These are phyloP conservation scores for Botrytis galanthina DNA, from an alignment of 2,329 filamentous ascomycete species.

Conservation along the genomic window DNA sequence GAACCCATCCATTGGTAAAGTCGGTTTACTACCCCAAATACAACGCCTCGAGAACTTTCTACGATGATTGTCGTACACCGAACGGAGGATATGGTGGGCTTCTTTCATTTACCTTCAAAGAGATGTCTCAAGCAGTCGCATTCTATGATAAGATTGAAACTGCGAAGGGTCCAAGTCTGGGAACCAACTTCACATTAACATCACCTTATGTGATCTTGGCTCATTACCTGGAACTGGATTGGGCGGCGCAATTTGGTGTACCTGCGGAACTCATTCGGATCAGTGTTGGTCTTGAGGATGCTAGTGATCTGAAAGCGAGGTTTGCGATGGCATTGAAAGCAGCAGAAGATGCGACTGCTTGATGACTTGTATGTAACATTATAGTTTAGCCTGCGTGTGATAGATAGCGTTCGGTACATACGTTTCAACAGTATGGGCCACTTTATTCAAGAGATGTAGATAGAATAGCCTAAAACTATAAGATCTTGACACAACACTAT, in stretches of 20 bases:
- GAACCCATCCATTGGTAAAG: conserved; percentile 62
- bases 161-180: conserved; percentile 89
- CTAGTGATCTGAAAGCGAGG: conserved; percentile 58
- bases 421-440: background rate
- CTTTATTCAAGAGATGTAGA: background rate
- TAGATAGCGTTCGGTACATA: background rate
- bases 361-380: conserved; percentile 13
- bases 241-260: conserved; percentile 80
- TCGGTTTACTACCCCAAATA: conserved; percentile 84
- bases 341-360: conserved; percentile 38
- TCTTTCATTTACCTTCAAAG: conserved; percentile 77
- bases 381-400: background rate
- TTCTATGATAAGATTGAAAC: conserved; percentile 88
- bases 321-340: conserved; percentile 71
- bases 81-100: conserved; percentile 86
- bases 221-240: conserved; percentile 89
- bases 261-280: conserved; percentile 78
- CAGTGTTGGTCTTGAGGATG: conserved; percentile 86
- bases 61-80: conserved; percentile 73
- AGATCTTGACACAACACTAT: background rate
- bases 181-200: conserved; percentile 92
- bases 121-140: conserved; percentile 65
- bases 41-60: conserved; percentile 65
- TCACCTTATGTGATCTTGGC: conserved; percentile 90
- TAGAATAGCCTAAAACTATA: background rate